phyloP scores from a whole-genome alignment of 495 filamentous ascomycete genomes.

The Apodospora peruviana region DNA sequence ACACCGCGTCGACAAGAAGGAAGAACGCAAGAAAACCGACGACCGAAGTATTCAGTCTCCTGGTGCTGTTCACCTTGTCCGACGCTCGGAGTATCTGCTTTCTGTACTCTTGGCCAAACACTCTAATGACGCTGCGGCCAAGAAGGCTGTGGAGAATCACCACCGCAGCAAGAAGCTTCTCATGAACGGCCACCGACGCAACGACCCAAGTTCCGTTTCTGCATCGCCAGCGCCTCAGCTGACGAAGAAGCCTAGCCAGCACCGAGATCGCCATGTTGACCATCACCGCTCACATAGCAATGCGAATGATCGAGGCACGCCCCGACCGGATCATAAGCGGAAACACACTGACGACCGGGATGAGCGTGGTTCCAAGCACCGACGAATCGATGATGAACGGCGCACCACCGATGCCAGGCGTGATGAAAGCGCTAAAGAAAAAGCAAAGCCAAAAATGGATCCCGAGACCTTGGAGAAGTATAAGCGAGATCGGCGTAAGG shows the following conservation, averaged over 20 bases:
- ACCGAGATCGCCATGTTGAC: conserved; percentile 38
- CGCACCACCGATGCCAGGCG: conserved; percentile 18
- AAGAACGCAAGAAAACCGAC: conserved; percentile 74
- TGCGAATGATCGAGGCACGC: conserved; percentile 37
- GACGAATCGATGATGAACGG: conserved; percentile 26
- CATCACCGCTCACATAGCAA: conserved; percentile 45
- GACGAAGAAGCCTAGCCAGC: conserved; percentile 34
- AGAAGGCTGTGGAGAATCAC: conserved; percentile 79
- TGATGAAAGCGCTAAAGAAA: conserved; percentile 24
- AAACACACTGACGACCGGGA: conserved; percentile 35
- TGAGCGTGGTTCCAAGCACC: conserved; percentile 28
- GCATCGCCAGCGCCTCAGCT: conserved; percentile 53
- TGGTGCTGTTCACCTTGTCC: conserved; percentile 91
- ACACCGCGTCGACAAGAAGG: conserved; percentile 95
- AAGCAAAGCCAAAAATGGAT: conserved; percentile 26
- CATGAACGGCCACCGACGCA: conserved; percentile 46
- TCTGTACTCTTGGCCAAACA: conserved; percentile 80
- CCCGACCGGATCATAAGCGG: conserved; percentile 39
- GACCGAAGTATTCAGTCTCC: conserved; percentile 81
- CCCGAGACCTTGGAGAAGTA: conserved; percentile 28
- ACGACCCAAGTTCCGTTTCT: conserved; percentile 47
- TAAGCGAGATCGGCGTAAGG: conserved; percentile 26
- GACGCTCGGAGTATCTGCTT: conserved; percentile 88
- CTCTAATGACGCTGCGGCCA: conserved; percentile 64
- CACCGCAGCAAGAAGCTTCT: conserved; percentile 77